Evolutionary conservation across 441 rosid genomes (phyloP), one percentile per base, ranked within the genome.

Genomic region (Eugenia klotzschiana): DNA sequence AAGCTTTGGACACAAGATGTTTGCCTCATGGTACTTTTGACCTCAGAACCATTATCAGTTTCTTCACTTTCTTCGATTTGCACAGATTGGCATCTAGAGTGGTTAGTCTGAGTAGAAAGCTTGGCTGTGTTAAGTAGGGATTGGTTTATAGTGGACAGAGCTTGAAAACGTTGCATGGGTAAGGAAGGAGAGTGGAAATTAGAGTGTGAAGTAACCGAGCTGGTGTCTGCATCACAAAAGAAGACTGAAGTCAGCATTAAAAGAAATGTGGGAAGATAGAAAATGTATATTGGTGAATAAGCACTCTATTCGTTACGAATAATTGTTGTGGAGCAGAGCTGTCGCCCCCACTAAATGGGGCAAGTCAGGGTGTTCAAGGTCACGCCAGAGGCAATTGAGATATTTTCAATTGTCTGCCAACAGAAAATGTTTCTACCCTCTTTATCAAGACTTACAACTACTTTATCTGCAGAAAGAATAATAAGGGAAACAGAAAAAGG

Each of bases 1-100:
- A 88, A 83, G 50, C 93, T 89, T 81, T 84, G 91, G 90, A 84
- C 85, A 86, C 91, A 90, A 69, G 90, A 91, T 89, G 84, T 85
- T 85, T 8, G 84, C 41, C 89, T 93, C 85, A 88, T 73, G 79
- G 89, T 80, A 82, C 84, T 84, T 89, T 87, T 49, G 85, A 55
- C 57, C 86, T 84, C 87, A 83, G 89, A 82, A 86, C 81, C 83
- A 79, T 91, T 84, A 49, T 87, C 88, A 55, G 73, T 84, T 81
- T 87, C 88, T 50, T 86, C 86, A 43, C 85, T 86, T 81, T 90
- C 92, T 81, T 87, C 91, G 18, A 84, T 74, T 88, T 89, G 91
- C 77, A 88, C 64, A 86, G 92, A 92, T 64, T 81, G 90, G 84
- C 81, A 29, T 81, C 84, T 82, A 33, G 91, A 91, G 84, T 84